Evolutionary conservation across 768 basidiomycete species (phyloP).

Genomic region (Russula foetens): DNA sequence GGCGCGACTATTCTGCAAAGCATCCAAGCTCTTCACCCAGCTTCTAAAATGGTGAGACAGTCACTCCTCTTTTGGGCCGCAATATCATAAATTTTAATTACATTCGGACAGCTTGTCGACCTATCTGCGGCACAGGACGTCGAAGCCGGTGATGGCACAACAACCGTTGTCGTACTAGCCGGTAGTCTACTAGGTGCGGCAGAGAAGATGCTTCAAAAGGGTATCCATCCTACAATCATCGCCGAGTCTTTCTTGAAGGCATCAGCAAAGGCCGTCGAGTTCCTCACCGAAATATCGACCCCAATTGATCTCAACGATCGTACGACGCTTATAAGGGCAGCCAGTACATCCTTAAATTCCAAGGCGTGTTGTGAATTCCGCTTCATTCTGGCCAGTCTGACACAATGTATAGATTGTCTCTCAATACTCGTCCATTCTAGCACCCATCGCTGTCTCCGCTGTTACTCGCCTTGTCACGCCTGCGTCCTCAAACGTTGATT

Average conservation of each 20-base stretch:
- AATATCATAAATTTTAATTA: neutral
- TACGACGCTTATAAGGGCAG: constrained; percentile 78
- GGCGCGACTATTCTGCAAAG: constrained; percentile 96
- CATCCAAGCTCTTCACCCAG: constrained; percentile 94
- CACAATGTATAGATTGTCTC: constrained; percentile 73
- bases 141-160: constrained; percentile 98
- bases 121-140: constrained; percentile 96
- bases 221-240: constrained; percentile 95
- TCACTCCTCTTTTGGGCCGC: neutral
- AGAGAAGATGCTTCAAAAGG: constrained; percentile 93
- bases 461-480: constrained; percentile 87
- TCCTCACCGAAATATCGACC: constrained; percentile 83
- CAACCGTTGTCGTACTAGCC: constrained; percentile 93
- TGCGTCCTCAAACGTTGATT: constrained; percentile 90
- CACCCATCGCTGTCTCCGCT: constrained; percentile 97
- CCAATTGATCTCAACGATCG: constrained; percentile 89
- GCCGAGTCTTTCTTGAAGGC: constrained; percentile 94
- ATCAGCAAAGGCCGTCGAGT: constrained; percentile 89
- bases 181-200: constrained; percentile 90
- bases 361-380: constrained; percentile 48
- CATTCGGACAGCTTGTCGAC: constrained; percentile 72
- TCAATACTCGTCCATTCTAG: constrained; percentile 95
- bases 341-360: constrained; percentile 92
- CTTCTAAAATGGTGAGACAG: constrained; percentile 88
- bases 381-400: neutral